Conservation (phyloP, 1,284 basidiomycete species). For the Marasmius fiardii region DNA sequence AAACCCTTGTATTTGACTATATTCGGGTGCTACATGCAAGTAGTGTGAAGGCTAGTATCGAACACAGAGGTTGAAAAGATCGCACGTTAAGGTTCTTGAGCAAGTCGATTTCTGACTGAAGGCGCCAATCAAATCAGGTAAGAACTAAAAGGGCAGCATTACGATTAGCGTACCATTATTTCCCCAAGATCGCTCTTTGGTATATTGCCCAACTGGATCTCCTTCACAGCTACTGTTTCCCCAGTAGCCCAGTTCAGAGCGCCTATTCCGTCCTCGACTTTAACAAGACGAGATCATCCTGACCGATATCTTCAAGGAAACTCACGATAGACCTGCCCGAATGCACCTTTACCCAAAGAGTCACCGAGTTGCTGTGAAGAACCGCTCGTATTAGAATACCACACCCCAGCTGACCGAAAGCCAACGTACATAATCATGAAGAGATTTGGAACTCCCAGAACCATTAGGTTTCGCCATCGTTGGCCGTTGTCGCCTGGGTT, state of each 20-base stretch:
- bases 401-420: neutral
- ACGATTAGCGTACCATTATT: conserved; percentile 80
- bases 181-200: conserved; percentile 91
- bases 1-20: conserved; percentile 99
- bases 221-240: conserved; percentile 95
- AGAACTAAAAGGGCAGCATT: neutral
- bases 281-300: neutral
- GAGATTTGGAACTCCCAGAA: conserved; percentile 39
- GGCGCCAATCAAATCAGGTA: conserved; percentile 4
- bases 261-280: conserved; percentile 41
- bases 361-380: conserved; percentile 83
- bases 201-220: conserved; percentile 90
- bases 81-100: conserved; percentile 93
- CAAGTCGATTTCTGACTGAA: conserved; percentile 92
- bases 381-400: neutral
- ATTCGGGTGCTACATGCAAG: conserved; percentile 67
- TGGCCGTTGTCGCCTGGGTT: conserved; percentile 39
- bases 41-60: conserved; percentile 5
- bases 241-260: conserved; percentile 96
- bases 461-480: conserved; percentile 37
- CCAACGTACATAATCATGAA: conserved; percentile 57
- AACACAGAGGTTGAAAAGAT: conserved; percentile 6
- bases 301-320: conserved; percentile 16
- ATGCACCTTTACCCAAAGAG: conserved; percentile 91
- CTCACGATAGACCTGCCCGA: conserved; percentile 91